phyloP scores from a whole-genome alignment of 345 rosid genomes.

The Bretschneidera sinensis region DNA sequence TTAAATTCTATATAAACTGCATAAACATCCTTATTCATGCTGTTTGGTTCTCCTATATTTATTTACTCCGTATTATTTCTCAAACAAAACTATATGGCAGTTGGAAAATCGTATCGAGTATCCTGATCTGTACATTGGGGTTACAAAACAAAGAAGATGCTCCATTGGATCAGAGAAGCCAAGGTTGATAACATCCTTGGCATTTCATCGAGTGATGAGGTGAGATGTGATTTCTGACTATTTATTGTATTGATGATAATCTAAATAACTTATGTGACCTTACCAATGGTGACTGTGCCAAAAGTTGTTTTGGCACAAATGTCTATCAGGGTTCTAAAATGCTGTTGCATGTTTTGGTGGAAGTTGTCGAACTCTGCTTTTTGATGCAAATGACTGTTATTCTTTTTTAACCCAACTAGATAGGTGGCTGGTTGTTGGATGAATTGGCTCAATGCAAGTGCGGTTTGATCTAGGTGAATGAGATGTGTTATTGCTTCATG shows the following conservation, averaged over 20 bases:
- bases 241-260: not conserved
- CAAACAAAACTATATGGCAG: slow-evolving; percentile 25
- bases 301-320: too few species aligned
- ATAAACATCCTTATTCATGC: not conserved
- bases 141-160: slow-evolving; percentile 51
- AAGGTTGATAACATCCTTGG: slow-evolving; percentile 42
- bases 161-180: slow-evolving; percentile 50
- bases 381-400: too few species aligned
- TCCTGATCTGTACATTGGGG: slow-evolving; percentile 52
- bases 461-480: too few species aligned
- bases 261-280: not conserved
- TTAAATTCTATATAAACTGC: not conserved
- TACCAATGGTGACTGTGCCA: not conserved
- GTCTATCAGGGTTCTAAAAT: too few species aligned
- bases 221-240: slow-evolving; percentile 24
- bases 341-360: too few species aligned
- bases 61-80: not conserved
- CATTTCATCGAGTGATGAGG: slow-evolving; percentile 53
- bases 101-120: slow-evolving; percentile 31
- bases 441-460: not conserved
- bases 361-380: too few species aligned
- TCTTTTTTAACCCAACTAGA: too few species aligned
- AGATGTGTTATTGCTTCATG: too few species aligned
- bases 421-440: not conserved
- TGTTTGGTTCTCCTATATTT: not conserved